Percentiles rank a stretch among this genome's conserved stretches.
Conservation (phyloP, 805 yeast genomes). For the Komagataella populi region DNA sequence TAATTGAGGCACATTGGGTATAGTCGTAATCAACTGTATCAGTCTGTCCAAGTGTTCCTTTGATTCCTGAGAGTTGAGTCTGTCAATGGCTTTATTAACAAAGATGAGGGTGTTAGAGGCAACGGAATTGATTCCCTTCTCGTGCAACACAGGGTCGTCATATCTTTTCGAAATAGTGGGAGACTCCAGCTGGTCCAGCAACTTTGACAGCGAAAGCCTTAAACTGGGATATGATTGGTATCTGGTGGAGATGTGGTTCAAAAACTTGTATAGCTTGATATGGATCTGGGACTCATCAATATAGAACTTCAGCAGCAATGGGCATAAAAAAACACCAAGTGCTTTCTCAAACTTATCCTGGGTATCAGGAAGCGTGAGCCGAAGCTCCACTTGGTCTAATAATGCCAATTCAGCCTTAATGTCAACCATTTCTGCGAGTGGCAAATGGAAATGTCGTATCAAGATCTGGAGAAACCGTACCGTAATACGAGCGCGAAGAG, state of each 20-base stretch:
- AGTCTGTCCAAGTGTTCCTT: conserved; percentile 31
- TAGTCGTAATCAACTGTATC: conserved; percentile 27
- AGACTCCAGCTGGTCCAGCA: conserved; percentile 47
- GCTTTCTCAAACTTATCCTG: conserved; percentile 50
- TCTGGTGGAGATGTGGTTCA: conserved; percentile 57
- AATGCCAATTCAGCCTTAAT: conserved; percentile 40
- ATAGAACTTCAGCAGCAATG: conserved; percentile 64
- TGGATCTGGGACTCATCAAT: conserved; percentile 60
- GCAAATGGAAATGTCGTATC: neutral
- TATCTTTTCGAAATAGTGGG: conserved; percentile 19
- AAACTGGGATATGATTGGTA: conserved; percentile 39
- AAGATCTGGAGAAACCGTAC: neutral
- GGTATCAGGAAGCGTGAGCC: conserved; percentile 63
- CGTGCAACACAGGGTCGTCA: neutral
- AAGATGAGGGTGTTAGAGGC: conserved; percentile 16
- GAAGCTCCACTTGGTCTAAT: conserved; percentile 67
- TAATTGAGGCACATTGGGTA: conserved; percentile 16
- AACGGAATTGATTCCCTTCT: neutral
- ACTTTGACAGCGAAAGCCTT: conserved; percentile 48
- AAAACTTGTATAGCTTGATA: conserved; percentile 48
- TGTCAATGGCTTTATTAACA: conserved; percentile 52
- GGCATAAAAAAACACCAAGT: conserved; percentile 53
- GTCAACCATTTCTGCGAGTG: conserved; percentile 1
- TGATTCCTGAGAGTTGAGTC: conserved; percentile 27
- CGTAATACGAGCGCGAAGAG: neutral